Conservation (phyloP, 2,329 filamentous ascomycete species). For the Pestalotiopsis sp. region DNA sequence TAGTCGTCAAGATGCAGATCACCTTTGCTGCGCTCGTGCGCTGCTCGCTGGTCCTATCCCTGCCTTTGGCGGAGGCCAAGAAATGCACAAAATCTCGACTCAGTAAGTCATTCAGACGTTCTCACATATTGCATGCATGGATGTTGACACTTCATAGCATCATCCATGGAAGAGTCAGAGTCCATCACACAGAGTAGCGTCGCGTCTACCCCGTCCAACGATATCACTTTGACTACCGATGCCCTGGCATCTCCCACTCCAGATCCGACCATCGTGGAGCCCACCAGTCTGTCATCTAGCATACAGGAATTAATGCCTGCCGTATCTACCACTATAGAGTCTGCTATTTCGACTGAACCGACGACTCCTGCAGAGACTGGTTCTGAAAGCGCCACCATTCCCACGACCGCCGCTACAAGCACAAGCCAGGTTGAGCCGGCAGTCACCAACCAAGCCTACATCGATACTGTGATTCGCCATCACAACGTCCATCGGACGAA, state of each 20-base stretch:
- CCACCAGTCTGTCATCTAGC: not conserved
- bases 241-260: not conserved
- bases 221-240: not conserved
- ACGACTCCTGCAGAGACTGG: not conserved
- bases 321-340: not conserved
- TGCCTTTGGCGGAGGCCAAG: not conserved
- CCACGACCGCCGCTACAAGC: not conserved
- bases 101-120: not conserved
- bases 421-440: not conserved
- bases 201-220: not conserved
- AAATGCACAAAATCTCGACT: not conserved
- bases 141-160: not conserved
- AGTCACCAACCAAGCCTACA: constrained; percentile 3
- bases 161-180: not conserved
- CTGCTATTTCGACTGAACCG: not conserved
- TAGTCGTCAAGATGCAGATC: not conserved
- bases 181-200: not conserved
- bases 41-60: not conserved
- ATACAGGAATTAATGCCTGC: not conserved
- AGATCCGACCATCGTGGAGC: not conserved
- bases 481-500: not conserved
- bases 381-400: not conserved
- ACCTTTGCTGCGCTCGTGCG: not conserved
- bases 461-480: constrained; percentile 1
- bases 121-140: not conserved